Percentiles rank a stretch among this genome's conserved stretches.
These are phyloP conservation scores for Endocalyx cinctus DNA, from an alignment of 2,329 filamentous ascomycete genomes.

Conservation along the genomic window DNA sequence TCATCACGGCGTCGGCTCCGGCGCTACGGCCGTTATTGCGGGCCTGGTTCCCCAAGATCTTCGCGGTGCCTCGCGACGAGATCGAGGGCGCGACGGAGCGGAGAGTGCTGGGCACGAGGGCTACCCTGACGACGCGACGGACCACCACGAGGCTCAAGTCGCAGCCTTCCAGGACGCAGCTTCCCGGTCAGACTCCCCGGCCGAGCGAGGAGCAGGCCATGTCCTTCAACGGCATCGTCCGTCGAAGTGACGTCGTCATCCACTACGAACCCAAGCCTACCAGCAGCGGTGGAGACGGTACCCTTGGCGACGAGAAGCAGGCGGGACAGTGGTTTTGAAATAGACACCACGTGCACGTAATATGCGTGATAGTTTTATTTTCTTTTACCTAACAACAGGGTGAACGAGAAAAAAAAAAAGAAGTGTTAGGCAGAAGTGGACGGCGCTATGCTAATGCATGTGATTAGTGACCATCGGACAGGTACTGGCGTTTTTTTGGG, in stretches of 20 bases:
- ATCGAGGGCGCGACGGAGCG: constrained; percentile 13
- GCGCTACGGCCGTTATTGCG: constrained; percentile 34
- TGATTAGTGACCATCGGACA: no score
- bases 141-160: constrained; percentile 11
- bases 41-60: constrained; percentile 26
- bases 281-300: no score
- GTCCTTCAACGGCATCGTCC: constrained; percentile 9
- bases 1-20: constrained; percentile 38
- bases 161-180: constrained; percentile 3
- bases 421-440: no score
- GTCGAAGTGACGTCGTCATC: constrained; percentile 7
- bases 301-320: constrained; percentile 2
- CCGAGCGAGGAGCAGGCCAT: constrained; percentile 10
- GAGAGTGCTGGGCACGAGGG: constrained; percentile 9
- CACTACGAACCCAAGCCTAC: constrained; percentile 2
- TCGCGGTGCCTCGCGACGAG: constrained; percentile 17
- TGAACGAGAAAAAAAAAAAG: no score
- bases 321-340: constrained; percentile 13
- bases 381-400: no score
- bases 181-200: constrained; percentile 11
- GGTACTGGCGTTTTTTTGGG: no score
- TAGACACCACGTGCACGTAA: no score
- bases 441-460: no score
- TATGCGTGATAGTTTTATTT: no score
- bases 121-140: constrained; percentile 4